A percentile compares a stretch with the other conserved stretches of the same genome.
Evolutionary conservation across 1,284 basidiomycete genomes (phyloP).

Genomic region (Phlebopus sp.): DNA sequence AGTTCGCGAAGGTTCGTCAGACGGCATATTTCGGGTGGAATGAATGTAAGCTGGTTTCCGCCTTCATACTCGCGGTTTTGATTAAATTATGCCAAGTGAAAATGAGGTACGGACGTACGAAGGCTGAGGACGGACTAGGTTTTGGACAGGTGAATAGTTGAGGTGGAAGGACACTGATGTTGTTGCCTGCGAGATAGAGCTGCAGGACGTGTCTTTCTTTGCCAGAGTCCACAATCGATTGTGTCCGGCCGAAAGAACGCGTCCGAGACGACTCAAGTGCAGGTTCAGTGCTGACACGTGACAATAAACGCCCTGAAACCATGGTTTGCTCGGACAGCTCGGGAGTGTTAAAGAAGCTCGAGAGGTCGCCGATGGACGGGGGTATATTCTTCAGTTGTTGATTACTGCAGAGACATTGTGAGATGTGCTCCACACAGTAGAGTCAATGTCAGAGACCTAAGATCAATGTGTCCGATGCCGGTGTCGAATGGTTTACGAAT

Average conservation of each 20-base stretch:
- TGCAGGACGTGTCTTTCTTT: slow-evolving; percentile 33
- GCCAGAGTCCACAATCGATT: slow-evolving; percentile 32
- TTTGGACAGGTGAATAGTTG: slow-evolving; percentile 27
- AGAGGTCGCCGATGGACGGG: slow-evolving; percentile 24
- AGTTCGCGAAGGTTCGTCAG: slow-evolving; percentile 56
- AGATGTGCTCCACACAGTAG: slow-evolving; percentile 7
- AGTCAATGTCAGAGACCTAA: slow-evolving; percentile 23
- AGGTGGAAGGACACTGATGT: slow-evolving; percentile 23
- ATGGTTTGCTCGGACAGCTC: slow-evolving; percentile 30
- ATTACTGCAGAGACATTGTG: slow-evolving; percentile 17
- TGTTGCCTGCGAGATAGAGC: slow-evolving; percentile 30
- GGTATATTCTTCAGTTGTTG: slow-evolving; percentile 25
- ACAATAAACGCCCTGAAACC: slow-evolving; percentile 11
- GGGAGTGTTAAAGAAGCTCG: slow-evolving; percentile 27
- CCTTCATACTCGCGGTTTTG: slow-evolving; percentile 13
- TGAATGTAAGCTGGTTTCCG: slow-evolving; percentile 46
- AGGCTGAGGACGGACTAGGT: slow-evolving; percentile 32
- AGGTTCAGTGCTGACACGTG: slow-evolving; percentile 27
- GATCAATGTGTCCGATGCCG: slow-evolving; percentile 31
- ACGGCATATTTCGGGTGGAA: slow-evolving; percentile 65
- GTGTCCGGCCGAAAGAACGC: slow-evolving; percentile 30
- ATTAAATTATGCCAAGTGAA: background rate
- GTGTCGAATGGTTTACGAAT: slow-evolving; percentile 27
- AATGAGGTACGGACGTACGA: slow-evolving; percentile 21
- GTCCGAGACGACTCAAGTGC: slow-evolving; percentile 7